These are phyloP conservation scores for Globisporangium viniferum DNA, from an alignment of 352 stramenopile species.

Conservation along the genomic window DNA sequence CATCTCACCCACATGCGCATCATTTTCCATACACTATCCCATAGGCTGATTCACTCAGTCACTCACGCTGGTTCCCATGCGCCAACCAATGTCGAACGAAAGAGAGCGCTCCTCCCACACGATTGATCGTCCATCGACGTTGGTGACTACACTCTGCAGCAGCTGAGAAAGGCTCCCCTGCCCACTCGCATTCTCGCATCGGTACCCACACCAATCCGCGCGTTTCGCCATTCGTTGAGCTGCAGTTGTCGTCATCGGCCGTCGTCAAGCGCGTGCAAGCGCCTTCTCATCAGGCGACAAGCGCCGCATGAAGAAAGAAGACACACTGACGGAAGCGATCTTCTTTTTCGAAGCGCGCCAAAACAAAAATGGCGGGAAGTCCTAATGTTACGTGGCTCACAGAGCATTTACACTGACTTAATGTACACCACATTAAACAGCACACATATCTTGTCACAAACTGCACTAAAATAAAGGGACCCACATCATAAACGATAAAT, in stretches of 20 bases:
- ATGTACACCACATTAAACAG: neutral
- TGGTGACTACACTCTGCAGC: neutral
- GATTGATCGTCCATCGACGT: neutral
- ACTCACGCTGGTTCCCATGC: neutral
- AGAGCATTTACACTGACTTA: neutral
- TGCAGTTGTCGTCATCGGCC: conserved; percentile 6
- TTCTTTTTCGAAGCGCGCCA: neutral
- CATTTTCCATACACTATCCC: neutral
- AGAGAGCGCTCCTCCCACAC: neutral
- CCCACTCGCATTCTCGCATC: neutral
- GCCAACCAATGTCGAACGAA: neutral
- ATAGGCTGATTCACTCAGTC: neutral
- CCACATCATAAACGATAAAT: neutral
- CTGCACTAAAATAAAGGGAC: no score
- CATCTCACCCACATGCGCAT: neutral
- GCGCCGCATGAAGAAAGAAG: neutral
- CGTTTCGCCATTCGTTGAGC: neutral
- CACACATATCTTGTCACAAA: no score
- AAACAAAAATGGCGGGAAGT: neutral
- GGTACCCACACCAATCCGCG: neutral
- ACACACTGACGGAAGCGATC: neutral
- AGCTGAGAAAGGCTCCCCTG: neutral
- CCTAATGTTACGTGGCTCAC: neutral
- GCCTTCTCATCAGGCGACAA: neutral
- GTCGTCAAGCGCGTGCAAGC: neutral